Evolutionary conservation across 331 rosid species (phyloP), one percentile per base, ranked within the genome.

Genomic region (Pyracantha coccinea): DNA sequence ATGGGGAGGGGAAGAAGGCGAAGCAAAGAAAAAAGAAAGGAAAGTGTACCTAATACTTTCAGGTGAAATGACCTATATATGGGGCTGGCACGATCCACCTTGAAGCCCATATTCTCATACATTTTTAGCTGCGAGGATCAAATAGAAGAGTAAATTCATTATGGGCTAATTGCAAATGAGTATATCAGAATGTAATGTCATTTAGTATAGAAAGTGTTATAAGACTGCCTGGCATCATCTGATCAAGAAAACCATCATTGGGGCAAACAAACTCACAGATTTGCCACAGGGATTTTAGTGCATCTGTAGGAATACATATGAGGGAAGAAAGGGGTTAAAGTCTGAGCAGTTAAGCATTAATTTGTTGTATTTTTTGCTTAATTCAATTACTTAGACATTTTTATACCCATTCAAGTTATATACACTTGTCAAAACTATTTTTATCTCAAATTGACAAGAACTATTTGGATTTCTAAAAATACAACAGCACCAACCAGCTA

Each of bases 211-310:
- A n/a, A 32, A 28, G 25, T 29, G 20, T 11, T 62, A 60, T 29
- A 68, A 41, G 16, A 79, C 45, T 9, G 61, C 24, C 60, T 71
- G 24, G 80, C 52, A 69, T 74, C 66, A 91, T 97, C 97, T 91
- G 97, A 72, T 90, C 95, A 63, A 90, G 78, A 85, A 94, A 94
- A 52, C 97, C 99, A 77, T 94, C 99, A 81, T 94, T 94, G 69
- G 99, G 99, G 79, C 97, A 92, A 79, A 94, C 99, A 82, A 62
- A 80, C 77, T 85, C 91, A 64, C 91, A 89, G 86, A 92, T 87
- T 76, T 90, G 83, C 80, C 81, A 81, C 75, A 94, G 77, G 35
- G 96, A 94, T 68, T 71, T 89, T 81, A 94, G 89, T 38, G 99
- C 99, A 85, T 90, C 98, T 93, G 88, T 79, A 81, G 74, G 71